Conservation (phyloP, 2,329 filamentous ascomycete species). For the Alternaria ventricosa region DNA sequence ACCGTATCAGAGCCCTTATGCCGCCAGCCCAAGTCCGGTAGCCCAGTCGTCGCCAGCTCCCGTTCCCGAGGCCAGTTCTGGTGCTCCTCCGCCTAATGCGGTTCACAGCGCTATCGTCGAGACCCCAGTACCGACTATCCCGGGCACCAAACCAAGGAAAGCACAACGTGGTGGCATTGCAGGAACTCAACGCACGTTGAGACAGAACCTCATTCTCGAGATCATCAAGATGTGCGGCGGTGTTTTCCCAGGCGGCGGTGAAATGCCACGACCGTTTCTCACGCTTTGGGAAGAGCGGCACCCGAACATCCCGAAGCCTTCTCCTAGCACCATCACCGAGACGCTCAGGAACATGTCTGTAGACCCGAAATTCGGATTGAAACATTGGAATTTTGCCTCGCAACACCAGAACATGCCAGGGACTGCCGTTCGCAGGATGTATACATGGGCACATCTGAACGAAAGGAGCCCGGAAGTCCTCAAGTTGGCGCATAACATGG, state of each 20-base stretch:
- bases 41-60: not conserved
- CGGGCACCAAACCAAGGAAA: conserved; percentile 11
- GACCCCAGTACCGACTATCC: conserved; percentile 2
- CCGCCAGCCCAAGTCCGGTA: conserved; percentile 1
- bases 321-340: conserved; percentile 59
- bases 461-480: conserved; percentile 55
- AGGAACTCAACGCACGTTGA: conserved; percentile 26
- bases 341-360: conserved; percentile 59
- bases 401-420: conserved; percentile 22
- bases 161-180: conserved; percentile 8
- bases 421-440: conserved; percentile 58
- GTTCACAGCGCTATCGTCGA: conserved; percentile 7
- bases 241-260: conserved; percentile 61
- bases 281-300: conserved; percentile 59
- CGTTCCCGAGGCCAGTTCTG: not conserved
- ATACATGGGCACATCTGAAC: conserved; percentile 56
- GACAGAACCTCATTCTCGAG: conserved; percentile 58
- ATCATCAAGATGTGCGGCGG: conserved; percentile 62
- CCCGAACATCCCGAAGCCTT: conserved; percentile 51
- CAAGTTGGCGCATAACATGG: conserved; percentile 58
- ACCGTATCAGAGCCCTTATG: conserved; percentile 30
- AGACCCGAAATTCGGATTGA: conserved; percentile 54
- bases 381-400: conserved; percentile 51
- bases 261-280: conserved; percentile 63
- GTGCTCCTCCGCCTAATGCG: not conserved